Conservation (phyloP, 2,329 filamentous ascomycete genomes). For the Pseudofabraea citricarpa region DNA sequence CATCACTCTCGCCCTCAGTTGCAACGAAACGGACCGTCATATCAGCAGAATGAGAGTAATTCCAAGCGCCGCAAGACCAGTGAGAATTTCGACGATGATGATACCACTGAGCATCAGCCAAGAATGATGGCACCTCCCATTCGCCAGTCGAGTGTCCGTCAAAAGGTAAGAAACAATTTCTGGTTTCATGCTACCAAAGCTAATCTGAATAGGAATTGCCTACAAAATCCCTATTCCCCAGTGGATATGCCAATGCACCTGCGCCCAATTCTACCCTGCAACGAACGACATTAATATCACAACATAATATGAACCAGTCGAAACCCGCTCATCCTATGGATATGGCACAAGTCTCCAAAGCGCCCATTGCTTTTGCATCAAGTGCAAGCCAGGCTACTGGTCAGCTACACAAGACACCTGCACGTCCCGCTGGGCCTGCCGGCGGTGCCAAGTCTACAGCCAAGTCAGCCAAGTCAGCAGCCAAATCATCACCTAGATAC, state of each 20-base stretch:
- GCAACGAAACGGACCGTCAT: slow-evolving; percentile 54
- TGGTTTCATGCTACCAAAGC: slow-evolving; percentile 31
- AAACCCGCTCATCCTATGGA: slow-evolving; percentile 68
- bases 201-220: slow-evolving; percentile 50
- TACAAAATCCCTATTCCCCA: slow-evolving; percentile 54
- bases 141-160: slow-evolving; percentile 66
- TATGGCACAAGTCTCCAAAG: slow-evolving; percentile 83
- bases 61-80: slow-evolving; percentile 76
- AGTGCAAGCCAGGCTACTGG: slow-evolving; percentile 50
- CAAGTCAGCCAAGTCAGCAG: slow-evolving; percentile 54
- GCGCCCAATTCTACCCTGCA: slow-evolving; percentile 30
- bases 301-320: slow-evolving; percentile 58
- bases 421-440: slow-evolving; percentile 42
- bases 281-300: slow-evolving; percentile 59
- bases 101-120: slow-evolving; percentile 53
- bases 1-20: slow-evolving; percentile 35
- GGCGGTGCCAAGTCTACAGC: slow-evolving; percentile 22
- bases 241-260: slow-evolving; percentile 57
- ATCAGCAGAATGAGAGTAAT: slow-evolving; percentile 57
- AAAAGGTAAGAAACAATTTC: slow-evolving; percentile 22
- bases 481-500: slow-evolving; percentile 77
- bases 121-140: slow-evolving; percentile 79
- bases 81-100: slow-evolving; percentile 61
- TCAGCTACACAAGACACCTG: slow-evolving; percentile 64
- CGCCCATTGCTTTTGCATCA: slow-evolving; percentile 84